A percentile compares a stretch with the other conserved stretches of the same genome.
These are phyloP conservation scores for Exophiala bonariae DNA, from an alignment of 2,329 filamentous ascomycete species.

Conservation along the genomic window DNA sequence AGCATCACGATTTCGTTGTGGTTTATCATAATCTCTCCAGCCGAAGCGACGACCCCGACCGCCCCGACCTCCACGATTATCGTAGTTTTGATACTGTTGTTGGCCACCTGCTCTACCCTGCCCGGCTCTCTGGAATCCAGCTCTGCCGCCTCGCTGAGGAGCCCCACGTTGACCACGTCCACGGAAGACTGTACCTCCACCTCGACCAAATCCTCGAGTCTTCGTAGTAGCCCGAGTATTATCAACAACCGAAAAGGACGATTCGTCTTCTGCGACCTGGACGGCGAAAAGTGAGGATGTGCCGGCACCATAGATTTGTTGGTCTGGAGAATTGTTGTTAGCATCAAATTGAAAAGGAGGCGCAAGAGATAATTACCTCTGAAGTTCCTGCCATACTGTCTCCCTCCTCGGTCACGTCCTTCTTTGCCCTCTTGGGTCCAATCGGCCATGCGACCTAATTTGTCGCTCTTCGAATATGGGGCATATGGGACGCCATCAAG, in stretches of 20 bases:
- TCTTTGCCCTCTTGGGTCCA: conserved; percentile 91
- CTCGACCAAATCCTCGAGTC: conserved; percentile 75
- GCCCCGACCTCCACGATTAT: conserved; percentile 68
- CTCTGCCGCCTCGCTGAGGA: conserved; percentile 66
- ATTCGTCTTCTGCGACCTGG: conserved; percentile 91
- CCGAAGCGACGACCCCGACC: conserved; percentile 83
- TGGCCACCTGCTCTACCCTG: conserved; percentile 66
- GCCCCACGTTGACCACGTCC: conserved; percentile 73
- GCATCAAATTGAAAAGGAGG: background rate
- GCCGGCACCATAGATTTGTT: conserved; percentile 94
- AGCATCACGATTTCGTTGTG: conserved; percentile 89
- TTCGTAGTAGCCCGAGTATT: conserved; percentile 86
- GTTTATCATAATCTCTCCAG: conserved; percentile 99
- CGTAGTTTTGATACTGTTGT: conserved; percentile 63
- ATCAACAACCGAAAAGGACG: conserved; percentile 96
- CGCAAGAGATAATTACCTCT: conserved; percentile 63
- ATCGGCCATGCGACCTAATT: conserved; percentile 98
- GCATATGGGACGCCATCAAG: conserved; percentile 95
- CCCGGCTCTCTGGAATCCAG: conserved; percentile 69
- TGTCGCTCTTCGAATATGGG: conserved; percentile 97
- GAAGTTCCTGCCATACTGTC: conserved; percentile 90
- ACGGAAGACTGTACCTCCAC: conserved; percentile 87
- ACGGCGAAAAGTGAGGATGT: conserved; percentile 85
- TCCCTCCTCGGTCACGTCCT: conserved; percentile 69
- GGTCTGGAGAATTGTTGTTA: conserved; percentile 59